These are phyloP conservation scores for Umbelopsis vinacea DNA, from an alignment of 192 early-diverging fungal genomes.

Conservation along the genomic window DNA sequence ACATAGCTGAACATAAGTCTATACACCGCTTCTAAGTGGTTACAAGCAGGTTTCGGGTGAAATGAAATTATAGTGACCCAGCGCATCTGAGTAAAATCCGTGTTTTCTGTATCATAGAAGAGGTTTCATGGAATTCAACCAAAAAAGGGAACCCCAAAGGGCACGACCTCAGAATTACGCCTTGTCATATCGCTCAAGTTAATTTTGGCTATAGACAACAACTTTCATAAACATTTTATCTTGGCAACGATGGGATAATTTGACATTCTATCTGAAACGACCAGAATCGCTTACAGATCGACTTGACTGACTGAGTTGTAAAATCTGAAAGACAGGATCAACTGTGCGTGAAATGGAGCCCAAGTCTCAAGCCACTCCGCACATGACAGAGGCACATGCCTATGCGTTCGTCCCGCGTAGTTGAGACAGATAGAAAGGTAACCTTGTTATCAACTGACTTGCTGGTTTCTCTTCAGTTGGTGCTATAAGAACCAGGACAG, in stretches of 20 bases:
- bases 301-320: neutral
- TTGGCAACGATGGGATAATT: neutral
- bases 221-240: too few species aligned
- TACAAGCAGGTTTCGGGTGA: neutral
- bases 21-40: neutral
- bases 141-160: neutral
- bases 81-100: too few species aligned
- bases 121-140: neutral
- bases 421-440: neutral
- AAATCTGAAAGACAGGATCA: neutral
- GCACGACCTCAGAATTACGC: neutral
- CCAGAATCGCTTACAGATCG: neutral
- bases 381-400: constrained; percentile 15
- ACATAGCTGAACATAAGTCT: neutral
- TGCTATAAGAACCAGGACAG: neutral
- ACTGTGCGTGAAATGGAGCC: neutral
- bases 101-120: neutral
- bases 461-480: neutral
- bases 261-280: neutral
- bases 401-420: neutral
- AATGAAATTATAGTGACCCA: neutral
- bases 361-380: constrained; percentile 24
- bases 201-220: too few species aligned
- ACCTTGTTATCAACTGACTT: neutral
- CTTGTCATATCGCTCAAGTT: too few species aligned